Base-by-base conservation (phyloP, 441 rosid species). In the Pelargonium fulgidum region DNA sequence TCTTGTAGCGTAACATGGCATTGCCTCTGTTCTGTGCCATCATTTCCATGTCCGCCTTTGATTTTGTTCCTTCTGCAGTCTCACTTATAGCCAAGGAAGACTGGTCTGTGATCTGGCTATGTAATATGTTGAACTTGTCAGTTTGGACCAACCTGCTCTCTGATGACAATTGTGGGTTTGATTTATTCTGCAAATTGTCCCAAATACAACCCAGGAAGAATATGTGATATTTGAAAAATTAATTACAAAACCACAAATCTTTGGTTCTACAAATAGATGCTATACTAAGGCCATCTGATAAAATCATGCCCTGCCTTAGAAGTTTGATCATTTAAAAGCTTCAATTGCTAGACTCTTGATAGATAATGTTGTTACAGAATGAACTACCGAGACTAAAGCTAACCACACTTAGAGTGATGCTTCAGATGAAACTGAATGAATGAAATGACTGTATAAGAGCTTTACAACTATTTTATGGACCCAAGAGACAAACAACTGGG, bases 1-100 rank as follows among this genome's bases (percentile, higher is more conserved):
- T 86, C 83, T 71, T 77, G 68, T 81, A 82, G 11, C 86, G 82
- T 36, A 77, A 20, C 82, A 85, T 82, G 66, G 83, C 83, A 41
- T 79, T 71, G 70, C 79, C 81, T 74, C 86, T 76, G 59, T 76
- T 75, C 64, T 74, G 75, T 7, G 86, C 77, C 68, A 77, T 69
- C 50, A 72, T 19, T 59, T 79, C 70, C 68, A 33, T 42, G 62
- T 79, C 82, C 5, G 61, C 42, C 50, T 70, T 69, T 1, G 76
- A 13, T 70, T 47, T 78, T 64, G 66, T 59, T 67, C 29, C 65
- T 4, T 65, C 67, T 16, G 26, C 45, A 10, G 73, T 29, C 44
- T 64, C 72, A 20, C 48, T 26, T 26, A 68, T 58, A 0, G 47
- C 50, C 19, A n/a, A 44, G 68, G 33, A 3, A 67, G 70, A 14